Percentiles rank a stretch among this genome's conserved stretches.
phyloP scores from a whole-genome alignment of 441 rosid species.

The Populus hybrid region DNA sequence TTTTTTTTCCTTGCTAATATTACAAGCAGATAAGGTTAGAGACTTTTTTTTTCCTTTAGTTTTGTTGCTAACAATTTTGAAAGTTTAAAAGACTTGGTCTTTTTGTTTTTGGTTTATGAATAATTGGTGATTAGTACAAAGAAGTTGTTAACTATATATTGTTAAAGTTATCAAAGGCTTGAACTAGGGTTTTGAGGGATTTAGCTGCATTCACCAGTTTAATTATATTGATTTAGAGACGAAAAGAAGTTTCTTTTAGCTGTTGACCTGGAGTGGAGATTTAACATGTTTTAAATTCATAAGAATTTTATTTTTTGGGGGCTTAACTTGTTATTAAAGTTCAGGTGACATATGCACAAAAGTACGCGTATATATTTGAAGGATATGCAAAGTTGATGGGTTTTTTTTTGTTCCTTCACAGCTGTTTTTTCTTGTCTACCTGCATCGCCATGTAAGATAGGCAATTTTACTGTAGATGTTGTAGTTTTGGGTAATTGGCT shows the following conservation, averaged over 20 bases:
- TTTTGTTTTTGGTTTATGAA: neutral
- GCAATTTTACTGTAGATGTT: neutral
- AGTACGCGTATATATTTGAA: neutral
- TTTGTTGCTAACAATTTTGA: neutral
- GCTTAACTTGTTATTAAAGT: neutral
- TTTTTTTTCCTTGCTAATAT: constrained; percentile 19
- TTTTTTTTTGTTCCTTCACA: neutral
- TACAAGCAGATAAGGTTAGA: constrained; percentile 20
- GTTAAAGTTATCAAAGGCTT: neutral
- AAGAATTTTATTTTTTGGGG: neutral
- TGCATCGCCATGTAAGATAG: neutral
- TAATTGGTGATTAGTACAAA: neutral
- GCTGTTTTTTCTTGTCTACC: neutral
- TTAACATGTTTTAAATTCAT: neutral
- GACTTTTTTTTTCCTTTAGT: neutral
- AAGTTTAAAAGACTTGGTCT: neutral
- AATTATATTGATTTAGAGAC: neutral
- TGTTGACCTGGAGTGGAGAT: neutral
- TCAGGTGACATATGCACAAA: neutral
- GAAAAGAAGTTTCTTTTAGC: neutral
- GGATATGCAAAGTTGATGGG: neutral
- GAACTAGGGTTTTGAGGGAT: constrained; percentile 15
- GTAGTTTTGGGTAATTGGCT: neutral
- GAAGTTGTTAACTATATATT: neutral
- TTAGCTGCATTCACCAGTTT: neutral